Percentiles rank a stretch among this genome's conserved stretches.
Conservation (phyloP, 805 yeast genomes). For the Metschnikowia matae region DNA sequence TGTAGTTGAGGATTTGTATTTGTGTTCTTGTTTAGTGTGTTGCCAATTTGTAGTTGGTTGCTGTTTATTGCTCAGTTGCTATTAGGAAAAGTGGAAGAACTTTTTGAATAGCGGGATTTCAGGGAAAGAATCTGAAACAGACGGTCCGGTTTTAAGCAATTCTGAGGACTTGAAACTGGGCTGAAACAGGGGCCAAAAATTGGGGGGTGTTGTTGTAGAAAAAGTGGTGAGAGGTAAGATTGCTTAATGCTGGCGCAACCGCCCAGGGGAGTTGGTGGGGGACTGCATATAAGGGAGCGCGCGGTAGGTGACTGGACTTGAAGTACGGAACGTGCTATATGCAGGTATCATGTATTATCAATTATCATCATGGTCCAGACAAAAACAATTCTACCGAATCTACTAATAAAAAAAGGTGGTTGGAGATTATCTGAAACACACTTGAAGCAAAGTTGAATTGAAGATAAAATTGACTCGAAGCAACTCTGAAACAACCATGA, state of each 20-base stretch:
- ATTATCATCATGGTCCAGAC: no score
- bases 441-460: no score
- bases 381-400: no score
- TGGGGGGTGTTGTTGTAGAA: neutral
- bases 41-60: no score
- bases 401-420: neutral
- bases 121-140: neutral
- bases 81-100: no score
- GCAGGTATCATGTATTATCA: no score
- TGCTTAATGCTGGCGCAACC: constrained; percentile 6
- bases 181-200: neutral
- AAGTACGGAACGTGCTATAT: neutral
- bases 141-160: neutral
- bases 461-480: no score
- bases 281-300: neutral
- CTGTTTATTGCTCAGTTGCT: no score
- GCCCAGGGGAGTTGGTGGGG: neutral
- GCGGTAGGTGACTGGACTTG: neutral
- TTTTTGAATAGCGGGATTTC: no score
- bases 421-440: neutral
- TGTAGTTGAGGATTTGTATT: no score
- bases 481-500: neutral
- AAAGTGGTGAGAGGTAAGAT: neutral
- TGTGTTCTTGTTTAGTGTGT: no score
- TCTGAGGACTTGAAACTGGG: neutral